These are phyloP conservation scores for Spathaspora passalidarum DNA, from an alignment of 805 yeast genomes.

Conservation along the genomic window DNA sequence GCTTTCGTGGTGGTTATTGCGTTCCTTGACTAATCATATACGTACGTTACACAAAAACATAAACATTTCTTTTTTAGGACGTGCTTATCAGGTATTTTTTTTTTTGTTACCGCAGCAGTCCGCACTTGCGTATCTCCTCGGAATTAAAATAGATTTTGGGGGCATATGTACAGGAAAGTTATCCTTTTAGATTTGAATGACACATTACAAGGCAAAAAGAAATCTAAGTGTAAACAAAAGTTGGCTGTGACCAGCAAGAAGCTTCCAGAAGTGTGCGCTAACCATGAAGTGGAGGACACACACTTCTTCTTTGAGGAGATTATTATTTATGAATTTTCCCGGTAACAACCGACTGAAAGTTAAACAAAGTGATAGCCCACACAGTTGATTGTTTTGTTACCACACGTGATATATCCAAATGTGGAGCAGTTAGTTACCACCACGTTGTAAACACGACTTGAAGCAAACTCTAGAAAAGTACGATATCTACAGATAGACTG, in stretches of 20 bases:
- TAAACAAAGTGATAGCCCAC: too few relatives aligned
- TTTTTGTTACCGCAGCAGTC: background rate
- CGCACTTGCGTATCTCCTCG: background rate
- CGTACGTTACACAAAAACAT: background rate
- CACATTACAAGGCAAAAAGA: background rate
- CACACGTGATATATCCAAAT: background rate
- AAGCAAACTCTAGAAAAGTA: too few relatives aligned
- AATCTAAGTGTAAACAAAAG: background rate
- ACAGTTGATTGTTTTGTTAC: too few relatives aligned
- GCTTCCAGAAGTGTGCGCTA: too few relatives aligned
- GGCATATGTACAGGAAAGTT: background rate
- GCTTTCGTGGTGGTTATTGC: background rate
- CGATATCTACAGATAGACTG: too few relatives aligned
- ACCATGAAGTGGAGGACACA: too few relatives aligned
- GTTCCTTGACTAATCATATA: background rate
- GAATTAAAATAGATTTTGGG: background rate
- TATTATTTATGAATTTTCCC: too few relatives aligned
- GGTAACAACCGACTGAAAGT: too few relatives aligned
- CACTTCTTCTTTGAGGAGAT: too few relatives aligned
- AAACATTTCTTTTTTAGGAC: background rate
- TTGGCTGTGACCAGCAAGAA: too few relatives aligned
- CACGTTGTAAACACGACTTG: too few relatives aligned
- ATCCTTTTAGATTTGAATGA: background rate
- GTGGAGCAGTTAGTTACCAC: background rate
- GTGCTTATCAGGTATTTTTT: too few relatives aligned